Percentiles rank a stretch among this genome's conserved stretches.
Evolutionary conservation across 2,329 filamentous ascomycete species (phyloP).

Genomic region (Fusarium denticulatum): DNA sequence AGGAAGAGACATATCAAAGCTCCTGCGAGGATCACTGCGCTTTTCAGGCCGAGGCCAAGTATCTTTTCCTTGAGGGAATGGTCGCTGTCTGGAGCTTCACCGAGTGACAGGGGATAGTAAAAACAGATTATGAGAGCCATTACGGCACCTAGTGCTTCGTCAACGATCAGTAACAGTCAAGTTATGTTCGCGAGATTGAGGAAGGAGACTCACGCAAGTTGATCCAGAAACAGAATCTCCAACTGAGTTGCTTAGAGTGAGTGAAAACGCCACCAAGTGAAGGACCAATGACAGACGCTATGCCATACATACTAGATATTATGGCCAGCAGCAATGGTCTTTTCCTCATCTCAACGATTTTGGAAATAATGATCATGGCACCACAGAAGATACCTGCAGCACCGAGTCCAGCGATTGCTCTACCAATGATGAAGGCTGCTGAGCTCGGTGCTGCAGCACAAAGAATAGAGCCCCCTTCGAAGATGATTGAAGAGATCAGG

Average conservation of each 20-base stretch:
- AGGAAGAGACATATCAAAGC: constrained; percentile 29
- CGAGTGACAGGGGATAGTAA: constrained; percentile 22
- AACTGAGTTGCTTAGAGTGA: constrained; percentile 29
- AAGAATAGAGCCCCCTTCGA: constrained; percentile 43
- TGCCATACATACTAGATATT: constrained; percentile 36
- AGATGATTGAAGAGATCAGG: constrained; percentile 34
- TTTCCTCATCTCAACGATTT: constrained; percentile 28
- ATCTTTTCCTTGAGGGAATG: constrained; percentile 9
- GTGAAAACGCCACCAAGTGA: constrained; percentile 36
- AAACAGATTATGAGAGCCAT: constrained; percentile 10
- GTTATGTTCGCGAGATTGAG: rapidly evolving
- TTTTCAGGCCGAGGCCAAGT: constrained; percentile 16
- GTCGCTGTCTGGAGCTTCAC: not conserved
- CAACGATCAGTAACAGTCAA: not conserved
- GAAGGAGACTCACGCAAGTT: constrained; percentile 27
- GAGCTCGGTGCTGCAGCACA: constrained; percentile 46
- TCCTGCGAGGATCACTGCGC: constrained; percentile 19
- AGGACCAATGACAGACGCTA: constrained; percentile 31
- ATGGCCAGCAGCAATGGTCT: constrained; percentile 25
- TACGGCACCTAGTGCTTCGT: constrained; percentile 20
- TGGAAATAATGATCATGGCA: constrained; percentile 18
- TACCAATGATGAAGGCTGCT: constrained; percentile 50
- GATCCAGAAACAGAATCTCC: constrained; percentile 41
- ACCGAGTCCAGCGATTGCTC: constrained; percentile 51
- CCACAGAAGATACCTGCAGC: constrained; percentile 31